Evolutionary conservation across 1,284 basidiomycete genomes (phyloP).

Genomic region (Cutaneotrichosporon mucoides): DNA sequence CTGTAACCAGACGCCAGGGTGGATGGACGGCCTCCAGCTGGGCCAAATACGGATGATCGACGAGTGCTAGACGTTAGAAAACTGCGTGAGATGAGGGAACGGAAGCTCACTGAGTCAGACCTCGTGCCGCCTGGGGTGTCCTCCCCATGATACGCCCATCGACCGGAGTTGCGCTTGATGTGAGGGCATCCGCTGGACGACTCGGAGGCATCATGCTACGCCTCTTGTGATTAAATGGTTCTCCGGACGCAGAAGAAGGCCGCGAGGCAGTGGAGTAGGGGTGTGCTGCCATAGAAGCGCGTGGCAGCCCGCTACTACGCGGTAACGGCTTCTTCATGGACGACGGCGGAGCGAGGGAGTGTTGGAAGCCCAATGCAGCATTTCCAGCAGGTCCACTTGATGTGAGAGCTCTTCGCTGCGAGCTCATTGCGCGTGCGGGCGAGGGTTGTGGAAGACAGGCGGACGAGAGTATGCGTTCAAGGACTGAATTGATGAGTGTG

Average conservation of each 20-base stretch:
- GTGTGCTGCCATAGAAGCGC: conserved; percentile 3
- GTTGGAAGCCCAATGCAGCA: conserved; percentile 39
- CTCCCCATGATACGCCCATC: conserved; percentile 56
- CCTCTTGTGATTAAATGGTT: not conserved
- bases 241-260: not conserved
- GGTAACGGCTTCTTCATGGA: not conserved
- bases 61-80: conserved; percentile 52
- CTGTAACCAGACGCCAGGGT: conserved; percentile 39
- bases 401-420: conserved; percentile 50
- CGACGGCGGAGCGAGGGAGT: conserved; percentile 13
- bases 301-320: conserved; percentile 1
- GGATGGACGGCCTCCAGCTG: conserved; percentile 55
- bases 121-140: conserved; percentile 62
- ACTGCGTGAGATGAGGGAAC: too few relatives aligned
- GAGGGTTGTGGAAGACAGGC: too few relatives aligned
- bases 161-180: conserved; percentile 52
- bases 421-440: not conserved
- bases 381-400: conserved; percentile 59
- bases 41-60: conserved; percentile 56
- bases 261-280: not conserved
- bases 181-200: not conserved
- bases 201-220: conserved; percentile 5
- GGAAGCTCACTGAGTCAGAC: conserved; percentile 8
- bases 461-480: too few relatives aligned
- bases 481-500: too few relatives aligned